Base-by-base conservation (phyloP, 2,329 filamentous ascomycete genomes). In the Bertia moriformis region DNA sequence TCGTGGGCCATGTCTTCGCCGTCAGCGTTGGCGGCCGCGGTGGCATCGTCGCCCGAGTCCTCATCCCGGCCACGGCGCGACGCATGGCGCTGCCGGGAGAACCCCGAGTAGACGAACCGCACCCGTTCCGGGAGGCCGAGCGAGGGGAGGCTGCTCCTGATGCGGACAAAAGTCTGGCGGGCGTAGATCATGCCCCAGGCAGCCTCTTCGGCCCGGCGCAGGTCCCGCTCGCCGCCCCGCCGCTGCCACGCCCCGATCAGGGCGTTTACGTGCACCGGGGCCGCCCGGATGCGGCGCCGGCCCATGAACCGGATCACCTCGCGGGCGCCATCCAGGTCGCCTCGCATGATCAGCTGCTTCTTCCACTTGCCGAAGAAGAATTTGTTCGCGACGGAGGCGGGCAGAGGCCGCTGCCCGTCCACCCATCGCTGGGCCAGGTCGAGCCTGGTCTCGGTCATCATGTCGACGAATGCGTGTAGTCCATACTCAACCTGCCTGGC, bases 351-450 rank as follows among this genome's bases (percentile, higher is more conserved):
- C 5, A 93, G 71, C 38, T 82, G 76, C 57, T 89, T 89, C 51
- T 93, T 69, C 88, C 87, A 94, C 49, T 85, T 88, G 22, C 80
- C 83, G 46, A 87, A 82, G 57, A 94, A 84, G 57, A 86, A 89
- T 45, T 80, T 78, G 55, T 93, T 91, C 38, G 62, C 64, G 29
- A 75, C 57, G 5, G 62, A 57, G 1, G 62, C 60, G 1, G 71
- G 70, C 41, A 74, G 56, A 36, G 14, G 14, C n/a, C n/a, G n/a
- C n/a, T n/a, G 24, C 12, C 33, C 33, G 13, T 13, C 18, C 12
- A n/a, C 27, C 12, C 12, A 12, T 30, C 12, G 27, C 7, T 7
- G 7, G 10, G 33, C 33, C 15, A 72, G 50, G 41, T 72, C 63
- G 40, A 74, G 55, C 35, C 63, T 53, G 4, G 70, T 69, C 3